Evolutionary conservation across 2,329 filamentous ascomycete genomes (phyloP), one percentile per base, ranked within the genome.

Genomic region (Penicillium occitanis): DNA sequence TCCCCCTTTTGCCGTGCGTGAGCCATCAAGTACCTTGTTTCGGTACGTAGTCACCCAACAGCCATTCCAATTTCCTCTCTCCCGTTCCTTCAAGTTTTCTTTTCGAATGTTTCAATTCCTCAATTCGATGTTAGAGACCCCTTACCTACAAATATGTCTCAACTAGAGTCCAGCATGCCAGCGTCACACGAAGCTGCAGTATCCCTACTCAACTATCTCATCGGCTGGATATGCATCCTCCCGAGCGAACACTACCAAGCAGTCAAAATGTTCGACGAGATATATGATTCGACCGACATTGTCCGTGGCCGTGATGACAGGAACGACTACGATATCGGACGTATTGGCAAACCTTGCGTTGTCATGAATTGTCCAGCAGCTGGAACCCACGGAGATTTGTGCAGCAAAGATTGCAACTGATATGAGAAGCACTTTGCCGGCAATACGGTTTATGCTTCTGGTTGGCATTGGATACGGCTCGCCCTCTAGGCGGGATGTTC

Each of bases 401-500:
- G 51, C 63, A 37, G 63, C 55, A 5, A 51, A 19, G 28, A 42
- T 44, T 58, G 51, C 51, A 17, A 58, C 48, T 22, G 37, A 64
- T n/a, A 57, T 64, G 62, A n/a, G 28, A 46, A 55, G 50, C 11
- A 64, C 62, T 33, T 64, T 64, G 19, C 51, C 62, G 30, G 42
- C 25, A 44, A 64, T 58, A 14, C 50, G 62, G 19, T 59, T 64
- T 30, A 46, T 44, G 30, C 37, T 64, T 28, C 35, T 64, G 14
- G 62, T 64, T 30, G 22, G 51, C 10, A 58, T 64, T 46, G 50
- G 62, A 44, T 51, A 51, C 13, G 62, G 62, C 33, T 37, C 40
- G 17, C 62, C 62, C 1, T 63, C 51, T 13, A 40, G 22, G 3
- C 46, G 10, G 11, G 69, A 72, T 63, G 66, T 72, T 61, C 71